Percentiles rank a stretch among this genome's conserved stretches.
These are phyloP conservation scores for Macrolepiota fuliginosa DNA, from an alignment of 768 basidiomycete genomes.

Conservation along the genomic window DNA sequence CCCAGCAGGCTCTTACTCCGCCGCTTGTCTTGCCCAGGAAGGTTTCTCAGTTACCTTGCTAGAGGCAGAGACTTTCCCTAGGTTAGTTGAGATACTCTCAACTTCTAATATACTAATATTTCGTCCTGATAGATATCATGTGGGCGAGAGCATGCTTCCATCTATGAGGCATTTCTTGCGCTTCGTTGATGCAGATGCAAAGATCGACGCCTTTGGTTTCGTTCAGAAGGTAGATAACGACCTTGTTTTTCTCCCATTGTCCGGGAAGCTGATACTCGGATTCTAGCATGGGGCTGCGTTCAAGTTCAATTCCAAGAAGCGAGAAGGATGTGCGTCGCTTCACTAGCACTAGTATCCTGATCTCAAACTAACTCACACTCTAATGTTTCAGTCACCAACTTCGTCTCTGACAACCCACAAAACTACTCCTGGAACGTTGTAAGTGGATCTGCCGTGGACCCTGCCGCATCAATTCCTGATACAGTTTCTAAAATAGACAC, in stretches of 20 bases:
- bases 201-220: conserved; percentile 31
- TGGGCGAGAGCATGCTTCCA: conserved; percentile 38
- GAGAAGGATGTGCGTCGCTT: conserved; percentile 50
- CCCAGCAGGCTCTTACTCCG: conserved; percentile 58
- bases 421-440: conserved; percentile 61
- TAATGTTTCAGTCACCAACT: conserved; percentile 49
- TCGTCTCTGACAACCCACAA: conserved; percentile 42
- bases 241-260: not conserved
- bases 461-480: not conserved
- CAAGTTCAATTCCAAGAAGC: conserved; percentile 55
- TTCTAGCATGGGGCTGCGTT: conserved; percentile 55
- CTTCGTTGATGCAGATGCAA: conserved; percentile 35
- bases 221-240: conserved; percentile 25
- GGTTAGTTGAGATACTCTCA: conserved; percentile 22
- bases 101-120: not conserved
- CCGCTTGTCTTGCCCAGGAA: conserved; percentile 52
- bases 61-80: conserved; percentile 54
- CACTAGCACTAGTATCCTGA: not conserved
- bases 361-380: not conserved
- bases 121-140: conserved; percentile 28
- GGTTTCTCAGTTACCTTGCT: conserved; percentile 52
- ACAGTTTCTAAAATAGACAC: conserved; percentile 30
- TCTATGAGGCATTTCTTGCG: conserved; percentile 33
- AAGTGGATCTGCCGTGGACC: conserved; percentile 16
- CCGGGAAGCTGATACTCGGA: not conserved